Conservation (phyloP, 2,329 filamentous ascomycete species). For the Curvularia eragrostidis region DNA sequence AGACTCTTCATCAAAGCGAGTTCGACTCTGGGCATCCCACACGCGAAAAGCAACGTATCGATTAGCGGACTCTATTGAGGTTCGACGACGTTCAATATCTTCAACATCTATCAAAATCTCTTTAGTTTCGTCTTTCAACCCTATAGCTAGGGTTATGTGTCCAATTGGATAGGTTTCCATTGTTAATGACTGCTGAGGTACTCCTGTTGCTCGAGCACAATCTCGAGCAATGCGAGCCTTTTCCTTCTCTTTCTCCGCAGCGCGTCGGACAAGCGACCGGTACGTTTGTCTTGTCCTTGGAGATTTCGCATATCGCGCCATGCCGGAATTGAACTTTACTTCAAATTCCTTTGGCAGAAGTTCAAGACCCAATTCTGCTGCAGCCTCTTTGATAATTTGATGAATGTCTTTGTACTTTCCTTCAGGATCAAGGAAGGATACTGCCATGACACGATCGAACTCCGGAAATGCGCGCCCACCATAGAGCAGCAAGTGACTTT, state of each 20-base stretch:
- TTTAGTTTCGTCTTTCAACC: not conserved
- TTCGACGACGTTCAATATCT: not conserved
- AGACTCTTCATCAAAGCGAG: slow-evolving; percentile 4
- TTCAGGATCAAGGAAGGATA: slow-evolving; percentile 19
- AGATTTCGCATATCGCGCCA: slow-evolving; percentile 12
- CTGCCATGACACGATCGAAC: slow-evolving; percentile 3
- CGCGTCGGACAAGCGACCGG: not conserved
- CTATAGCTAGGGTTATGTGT: not conserved
- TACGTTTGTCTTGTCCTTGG: slow-evolving; percentile 3
- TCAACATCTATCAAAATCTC: not conserved
- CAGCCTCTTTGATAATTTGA: slow-evolving; percentile 10
- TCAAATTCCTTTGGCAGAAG: slow-evolving; percentile 6
- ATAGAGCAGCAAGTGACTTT: slow-evolving; percentile 10
- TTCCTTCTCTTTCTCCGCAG: not conserved
- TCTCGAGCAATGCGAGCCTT: not conserved
- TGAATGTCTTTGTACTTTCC: slow-evolving; percentile 11
- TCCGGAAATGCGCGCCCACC: slow-evolving; percentile 12
- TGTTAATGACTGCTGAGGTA: not conserved
- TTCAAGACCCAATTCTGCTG: not conserved
- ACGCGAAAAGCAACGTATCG: slow-evolving; percentile 10
- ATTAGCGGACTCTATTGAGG: not conserved
- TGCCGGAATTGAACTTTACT: not conserved
- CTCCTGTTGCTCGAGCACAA: too few species aligned
- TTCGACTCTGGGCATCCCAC: slow-evolving; percentile 14
- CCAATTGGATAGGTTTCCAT: not conserved